These are phyloP conservation scores for Nothophoma quercina DNA, from an alignment of 2,329 filamentous ascomycete genomes.

Conservation along the genomic window DNA sequence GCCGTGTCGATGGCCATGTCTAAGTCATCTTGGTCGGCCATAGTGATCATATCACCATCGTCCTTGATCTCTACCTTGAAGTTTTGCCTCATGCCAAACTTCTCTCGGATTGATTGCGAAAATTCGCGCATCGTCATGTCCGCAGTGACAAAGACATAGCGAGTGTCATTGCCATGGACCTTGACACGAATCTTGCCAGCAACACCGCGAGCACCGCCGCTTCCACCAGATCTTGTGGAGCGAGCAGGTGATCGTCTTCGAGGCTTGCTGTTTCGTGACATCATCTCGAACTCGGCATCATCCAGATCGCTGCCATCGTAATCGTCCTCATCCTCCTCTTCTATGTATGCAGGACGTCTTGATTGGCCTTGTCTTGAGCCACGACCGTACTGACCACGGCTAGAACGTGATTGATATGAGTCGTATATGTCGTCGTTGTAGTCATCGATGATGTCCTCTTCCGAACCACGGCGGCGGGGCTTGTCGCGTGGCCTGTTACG, in stretches of 20 bases:
- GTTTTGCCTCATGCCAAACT: slow-evolving; percentile 78
- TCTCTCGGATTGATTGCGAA: slow-evolving; percentile 79
- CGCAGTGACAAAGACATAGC: slow-evolving; percentile 86
- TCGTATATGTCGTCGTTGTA: slow-evolving; percentile 70
- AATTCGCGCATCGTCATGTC: slow-evolving; percentile 79
- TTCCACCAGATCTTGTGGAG: slow-evolving; percentile 42
- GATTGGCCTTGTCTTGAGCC: slow-evolving; percentile 45
- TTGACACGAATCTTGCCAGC: slow-evolving; percentile 85
- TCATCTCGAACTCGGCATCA: slow-evolving; percentile 81
- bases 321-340: slow-evolving; percentile 82
- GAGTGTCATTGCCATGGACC: slow-evolving; percentile 84
- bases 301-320: slow-evolving; percentile 75
- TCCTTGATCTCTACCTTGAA: slow-evolving; percentile 92
- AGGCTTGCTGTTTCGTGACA: slow-evolving; percentile 57
- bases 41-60: slow-evolving; percentile 95
- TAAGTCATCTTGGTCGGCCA: slow-evolving; percentile 95
- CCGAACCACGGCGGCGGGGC: slow-evolving; percentile 46
- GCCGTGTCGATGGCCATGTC: slow-evolving; percentile 82
- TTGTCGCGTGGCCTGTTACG: slow-evolving; percentile 37
- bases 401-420: slow-evolving; percentile 61
- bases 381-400: slow-evolving; percentile 37
- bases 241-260: slow-evolving; percentile 54
- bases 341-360: slow-evolving; percentile 70
- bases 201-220: slow-evolving; percentile 57
- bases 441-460: slow-evolving; percentile 62